Evolutionary conservation across 2,329 filamentous ascomycete genomes (phyloP), one percentile per base, ranked within the genome.

Genomic region (Aspergillus jensenii): DNA sequence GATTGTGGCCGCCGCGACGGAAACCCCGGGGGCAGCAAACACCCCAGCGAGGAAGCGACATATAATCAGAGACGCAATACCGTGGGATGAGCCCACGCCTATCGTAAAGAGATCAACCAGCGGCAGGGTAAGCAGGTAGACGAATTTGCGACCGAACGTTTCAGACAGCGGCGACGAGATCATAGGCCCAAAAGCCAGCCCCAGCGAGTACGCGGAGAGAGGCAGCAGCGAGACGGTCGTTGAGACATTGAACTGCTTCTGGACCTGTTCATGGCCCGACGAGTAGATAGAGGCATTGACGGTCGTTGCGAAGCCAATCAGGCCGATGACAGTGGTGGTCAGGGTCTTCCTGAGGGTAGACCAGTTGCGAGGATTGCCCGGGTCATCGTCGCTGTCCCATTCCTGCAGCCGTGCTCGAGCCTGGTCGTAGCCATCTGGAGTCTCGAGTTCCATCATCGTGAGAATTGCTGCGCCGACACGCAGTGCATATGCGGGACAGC

Each of bases 101-200:
- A 79, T 59, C 0, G 72, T 74, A 59, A 81, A 78, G 5, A 81
- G 82, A 3, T 84, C 84, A 7, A 86, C 89, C 48, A 85, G 81
- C 5, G 82, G 86, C 57, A 90, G 81, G 48, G 85, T 86, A 71
- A 89, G 87, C 62, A 90, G 72, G 58, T 87, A 87, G 70, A 92
- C 90, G 39, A 89, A 71, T 35, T 84, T 80, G 27, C 90, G 84
- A 39, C 90, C 90, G 65, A 81, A 84, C 39, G 89, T 78, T 75
- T 93, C 90, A 2, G 87, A 90, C 4, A 92, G 76, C 1, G 90
- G 90, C 2, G 89, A 89, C 79, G 87, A 90, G 21, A 92, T 78
- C 0, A 85, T 83, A 1, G 90, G 89, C 0, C 89, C 89, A 55
- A 88, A 84, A 1, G 87, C 90, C 47, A 91, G 88, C 40, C 87